Conservation (phyloP, 345 rosid genomes). For the Turnera subulata region DNA sequence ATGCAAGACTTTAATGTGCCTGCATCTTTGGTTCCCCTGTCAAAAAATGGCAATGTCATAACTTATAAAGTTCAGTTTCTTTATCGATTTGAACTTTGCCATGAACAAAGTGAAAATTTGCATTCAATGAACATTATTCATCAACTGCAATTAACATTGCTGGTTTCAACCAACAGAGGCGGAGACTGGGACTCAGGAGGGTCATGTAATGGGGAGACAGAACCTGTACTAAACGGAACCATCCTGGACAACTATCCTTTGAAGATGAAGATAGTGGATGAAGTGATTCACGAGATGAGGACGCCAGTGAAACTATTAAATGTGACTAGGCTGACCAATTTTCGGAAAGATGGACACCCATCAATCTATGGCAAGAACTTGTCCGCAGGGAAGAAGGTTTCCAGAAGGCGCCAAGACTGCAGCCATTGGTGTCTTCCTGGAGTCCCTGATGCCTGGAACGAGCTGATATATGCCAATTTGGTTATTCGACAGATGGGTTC, state of each 20-base stretch:
- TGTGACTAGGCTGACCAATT: constrained; percentile 79
- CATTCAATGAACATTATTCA: too few species aligned
- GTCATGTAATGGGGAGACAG: constrained; percentile 70
- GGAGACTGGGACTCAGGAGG: constrained; percentile 99
- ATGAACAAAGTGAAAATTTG: too few species aligned
- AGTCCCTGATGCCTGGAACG: constrained; percentile 85
- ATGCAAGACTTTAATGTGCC: too few species aligned
- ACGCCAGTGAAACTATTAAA: constrained; percentile 63
- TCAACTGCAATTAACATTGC: too few species aligned
- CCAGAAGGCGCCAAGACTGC: constrained; percentile 66
- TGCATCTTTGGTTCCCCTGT: too few species aligned
- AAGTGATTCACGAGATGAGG: constrained; percentile 56
- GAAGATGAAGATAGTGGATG: constrained; percentile 89
- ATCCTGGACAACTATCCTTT: constrained; percentile 60
- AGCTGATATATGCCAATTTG: constrained; percentile 63
- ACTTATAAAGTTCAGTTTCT: too few species aligned
- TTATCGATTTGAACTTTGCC: too few species aligned
- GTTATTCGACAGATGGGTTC: constrained; percentile 23
- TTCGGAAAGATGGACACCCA: constrained; percentile 91
- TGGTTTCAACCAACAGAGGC: constrained; percentile 41
- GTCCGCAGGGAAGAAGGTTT: constrained; percentile 33
- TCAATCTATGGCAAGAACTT: constrained; percentile 63
- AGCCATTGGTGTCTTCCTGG: constrained; percentile 99
- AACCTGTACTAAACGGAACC: constrained; percentile 53
- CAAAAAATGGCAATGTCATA: too few species aligned